Conservation (phyloP, 352 stramenopile species). For the Phytophthora sojae region DNA sequence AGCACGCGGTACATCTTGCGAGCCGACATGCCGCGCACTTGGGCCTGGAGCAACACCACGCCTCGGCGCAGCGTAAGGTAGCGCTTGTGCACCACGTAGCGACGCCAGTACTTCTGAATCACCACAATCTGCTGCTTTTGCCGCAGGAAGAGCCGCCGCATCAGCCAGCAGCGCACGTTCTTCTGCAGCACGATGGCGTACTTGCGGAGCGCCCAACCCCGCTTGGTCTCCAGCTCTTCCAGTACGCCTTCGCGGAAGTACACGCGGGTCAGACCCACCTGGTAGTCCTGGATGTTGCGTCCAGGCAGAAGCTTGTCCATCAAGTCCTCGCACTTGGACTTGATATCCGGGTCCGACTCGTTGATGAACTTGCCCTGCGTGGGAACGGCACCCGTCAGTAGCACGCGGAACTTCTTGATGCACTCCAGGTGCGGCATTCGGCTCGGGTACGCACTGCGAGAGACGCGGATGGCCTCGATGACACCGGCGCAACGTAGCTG, state of each 20-base stretch:
- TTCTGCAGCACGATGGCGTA: slow-evolving; percentile 83
- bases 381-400: slow-evolving; percentile 41
- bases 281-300: slow-evolving; percentile 85
- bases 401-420: slow-evolving; percentile 82
- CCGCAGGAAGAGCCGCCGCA: slow-evolving; percentile 58
- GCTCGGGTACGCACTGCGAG: slow-evolving; percentile 85
- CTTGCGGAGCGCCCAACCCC: slow-evolving; percentile 73
- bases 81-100: slow-evolving; percentile 66
- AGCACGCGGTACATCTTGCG: slow-evolving; percentile 73
- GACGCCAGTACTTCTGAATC: slow-evolving; percentile 82
- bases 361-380: slow-evolving; percentile 42
- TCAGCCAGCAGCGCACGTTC: slow-evolving; percentile 71
- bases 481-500: slow-evolving; percentile 87
- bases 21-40: slow-evolving; percentile 59
- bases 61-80: slow-evolving; percentile 62
- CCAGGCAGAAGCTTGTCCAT: slow-evolving; percentile 73
- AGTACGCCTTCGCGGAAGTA: slow-evolving; percentile 89
- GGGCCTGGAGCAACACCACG: slow-evolving; percentile 68
- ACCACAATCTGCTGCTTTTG: slow-evolving; percentile 57
- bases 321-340: slow-evolving; percentile 69
- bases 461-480: slow-evolving; percentile 89
- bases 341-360: slow-evolving; percentile 62
- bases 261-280: slow-evolving; percentile 84
- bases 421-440: slow-evolving; percentile 82
- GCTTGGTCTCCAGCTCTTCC: slow-evolving; percentile 81